Conservation (phyloP, 2,329 filamentous ascomycete genomes). For the Monosporascus sp. region DNA sequence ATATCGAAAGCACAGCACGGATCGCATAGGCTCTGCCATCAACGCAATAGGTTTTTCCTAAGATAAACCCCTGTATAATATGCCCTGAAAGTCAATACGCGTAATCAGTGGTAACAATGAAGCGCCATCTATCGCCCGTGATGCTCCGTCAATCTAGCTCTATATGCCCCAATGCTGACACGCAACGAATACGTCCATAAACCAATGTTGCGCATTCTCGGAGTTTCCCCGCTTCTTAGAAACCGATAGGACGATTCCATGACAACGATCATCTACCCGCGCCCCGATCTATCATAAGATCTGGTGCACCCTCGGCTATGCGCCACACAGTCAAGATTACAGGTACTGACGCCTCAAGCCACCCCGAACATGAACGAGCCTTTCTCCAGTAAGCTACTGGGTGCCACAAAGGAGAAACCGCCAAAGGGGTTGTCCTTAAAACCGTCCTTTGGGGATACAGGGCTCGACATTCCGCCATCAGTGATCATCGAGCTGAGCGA, state of each 20-base stretch:
- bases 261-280: not conserved
- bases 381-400: constrained; percentile 50
- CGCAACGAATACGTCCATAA: too few relatives aligned
- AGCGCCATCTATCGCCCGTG: too few relatives aligned
- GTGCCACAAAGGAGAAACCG: constrained; percentile 60
- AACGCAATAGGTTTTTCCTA: too few relatives aligned
- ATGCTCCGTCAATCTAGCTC: too few relatives aligned
- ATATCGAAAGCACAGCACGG: too few relatives aligned
- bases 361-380: constrained; percentile 32
- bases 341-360: constrained; percentile 1
- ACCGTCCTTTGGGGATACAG: constrained; percentile 25
- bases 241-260: not conserved
- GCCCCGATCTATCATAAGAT: not conserved
- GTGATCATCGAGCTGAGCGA: constrained; percentile 68
- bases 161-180: too few relatives aligned
- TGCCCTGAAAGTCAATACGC: too few relatives aligned
- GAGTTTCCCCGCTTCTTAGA: not conserved
- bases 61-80: too few relatives aligned
- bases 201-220: too few relatives aligned
- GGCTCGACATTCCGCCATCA: constrained; percentile 36
- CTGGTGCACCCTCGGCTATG: not conserved
- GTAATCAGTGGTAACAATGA: too few relatives aligned
- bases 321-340: not conserved
- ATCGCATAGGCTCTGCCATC: too few relatives aligned
- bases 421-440: constrained; percentile 55